A percentile compares a stretch with the other conserved stretches of the same genome.
phyloP scores from a whole-genome alignment of 1,139 yeast genomes.

The Arxiozyma slooffiae region DNA sequence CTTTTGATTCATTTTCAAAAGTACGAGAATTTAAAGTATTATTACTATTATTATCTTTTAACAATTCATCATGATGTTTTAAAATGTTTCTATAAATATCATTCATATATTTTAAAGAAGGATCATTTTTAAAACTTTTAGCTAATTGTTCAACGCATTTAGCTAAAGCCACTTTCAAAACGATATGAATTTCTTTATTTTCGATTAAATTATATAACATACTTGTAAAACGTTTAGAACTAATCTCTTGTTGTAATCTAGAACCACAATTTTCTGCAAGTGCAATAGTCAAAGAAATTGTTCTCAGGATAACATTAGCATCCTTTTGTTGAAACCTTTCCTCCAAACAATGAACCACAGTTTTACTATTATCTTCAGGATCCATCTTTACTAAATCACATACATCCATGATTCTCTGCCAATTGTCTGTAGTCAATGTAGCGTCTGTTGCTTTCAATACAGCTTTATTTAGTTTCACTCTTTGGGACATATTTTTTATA shows the following conservation, averaged over 20 bases:
- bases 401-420: constrained; percentile 73
- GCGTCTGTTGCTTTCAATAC: constrained; percentile 66
- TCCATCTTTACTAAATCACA: constrained; percentile 70
- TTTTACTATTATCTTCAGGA: constrained; percentile 47
- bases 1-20: constrained; percentile 31
- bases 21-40: neutral
- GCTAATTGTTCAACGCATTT: constrained; percentile 61
- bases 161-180: constrained; percentile 56
- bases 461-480: constrained; percentile 12
- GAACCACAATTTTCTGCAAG: constrained; percentile 93
- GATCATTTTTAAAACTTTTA: constrained; percentile 52
- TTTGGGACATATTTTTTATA: neutral
- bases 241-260: constrained; percentile 70
- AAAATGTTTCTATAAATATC: constrained; percentile 46
- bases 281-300: constrained; percentile 62
- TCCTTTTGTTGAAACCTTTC: constrained; percentile 50
- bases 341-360: constrained; percentile 34
- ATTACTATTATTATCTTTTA: constrained; percentile 19
- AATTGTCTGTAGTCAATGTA: constrained; percentile 72
- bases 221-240: constrained; percentile 56
- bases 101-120: constrained; percentile 60
- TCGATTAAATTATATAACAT: constrained; percentile 47
- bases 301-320: constrained; percentile 71
- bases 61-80: constrained; percentile 38
- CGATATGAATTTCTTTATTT: constrained; percentile 50